Conservation (phyloP, 345 rosid species). For the Citrus medica region DNA sequence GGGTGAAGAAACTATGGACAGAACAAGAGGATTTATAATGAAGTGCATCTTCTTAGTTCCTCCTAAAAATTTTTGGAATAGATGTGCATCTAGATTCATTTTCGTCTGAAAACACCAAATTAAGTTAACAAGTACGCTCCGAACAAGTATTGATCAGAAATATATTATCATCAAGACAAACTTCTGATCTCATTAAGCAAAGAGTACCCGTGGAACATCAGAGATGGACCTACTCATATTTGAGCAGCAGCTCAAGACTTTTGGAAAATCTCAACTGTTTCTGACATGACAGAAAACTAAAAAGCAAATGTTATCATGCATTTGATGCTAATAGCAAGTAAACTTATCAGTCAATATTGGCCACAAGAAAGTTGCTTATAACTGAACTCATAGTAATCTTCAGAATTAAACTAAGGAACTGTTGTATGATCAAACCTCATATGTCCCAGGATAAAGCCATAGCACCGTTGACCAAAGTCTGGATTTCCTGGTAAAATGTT, state of each 20-base stretch:
- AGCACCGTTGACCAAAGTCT: constrained; percentile 67
- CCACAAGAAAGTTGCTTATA: background rate
- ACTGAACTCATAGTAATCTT: background rate
- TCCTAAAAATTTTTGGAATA: background rate
- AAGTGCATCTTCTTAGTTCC: background rate
- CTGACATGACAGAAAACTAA: background rate
- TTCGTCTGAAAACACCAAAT: background rate
- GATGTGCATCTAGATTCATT: background rate
- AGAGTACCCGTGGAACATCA: background rate
- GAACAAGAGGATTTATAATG: background rate
- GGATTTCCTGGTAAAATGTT: constrained; percentile 47
- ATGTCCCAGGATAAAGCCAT: constrained; percentile 94
- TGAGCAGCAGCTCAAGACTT: background rate
- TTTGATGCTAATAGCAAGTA: background rate
- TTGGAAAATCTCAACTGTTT: background rate
- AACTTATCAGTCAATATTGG: background rate
- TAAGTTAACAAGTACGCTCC: background rate
- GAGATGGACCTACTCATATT: background rate
- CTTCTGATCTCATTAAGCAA: background rate
- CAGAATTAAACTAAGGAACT: background rate
- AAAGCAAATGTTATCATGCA: background rate
- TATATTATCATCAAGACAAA: background rate
- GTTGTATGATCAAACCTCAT: constrained; percentile 47
- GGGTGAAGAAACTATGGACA: background rate
- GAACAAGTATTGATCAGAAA: background rate